Conservation (phyloP, 2,329 filamentous ascomycete genomes). For the Botrytis sinoallii region DNA sequence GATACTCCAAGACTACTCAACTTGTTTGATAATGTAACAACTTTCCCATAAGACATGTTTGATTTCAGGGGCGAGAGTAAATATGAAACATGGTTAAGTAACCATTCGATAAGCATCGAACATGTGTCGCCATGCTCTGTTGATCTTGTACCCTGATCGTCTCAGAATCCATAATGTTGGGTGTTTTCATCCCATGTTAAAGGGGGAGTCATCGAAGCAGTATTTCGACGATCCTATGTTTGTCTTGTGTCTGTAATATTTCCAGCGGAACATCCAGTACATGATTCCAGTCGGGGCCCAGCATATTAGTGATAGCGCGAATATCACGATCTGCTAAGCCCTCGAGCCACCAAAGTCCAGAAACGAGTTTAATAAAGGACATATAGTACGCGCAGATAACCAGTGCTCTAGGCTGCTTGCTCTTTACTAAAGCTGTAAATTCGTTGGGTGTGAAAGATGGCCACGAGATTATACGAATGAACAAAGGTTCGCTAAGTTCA, state of each 20-base stretch:
- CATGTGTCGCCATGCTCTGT: background rate
- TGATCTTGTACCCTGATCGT: background rate
- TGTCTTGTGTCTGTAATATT: constrained; percentile 16
- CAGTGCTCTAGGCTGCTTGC: constrained; percentile 25
- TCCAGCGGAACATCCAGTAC: constrained; percentile 23
- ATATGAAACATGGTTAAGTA: background rate
- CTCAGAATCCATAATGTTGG: background rate
- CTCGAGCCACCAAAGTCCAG: constrained; percentile 29
- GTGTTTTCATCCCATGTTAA: background rate
- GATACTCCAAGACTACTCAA: background rate
- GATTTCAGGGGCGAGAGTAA: background rate
- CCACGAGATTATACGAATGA: constrained; percentile 31
- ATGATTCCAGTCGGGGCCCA: constrained; percentile 21
- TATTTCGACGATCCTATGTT: constrained; percentile 31
- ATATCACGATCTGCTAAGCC: constrained; percentile 26
- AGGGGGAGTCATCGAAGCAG: constrained; percentile 16
- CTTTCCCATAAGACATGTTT: background rate
- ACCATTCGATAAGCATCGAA: background rate
- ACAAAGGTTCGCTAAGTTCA: constrained; percentile 26
- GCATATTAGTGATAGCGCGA: constrained; percentile 14
- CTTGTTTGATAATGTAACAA: background rate
- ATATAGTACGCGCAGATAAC: constrained; percentile 28
- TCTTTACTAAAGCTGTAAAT: constrained; percentile 20
- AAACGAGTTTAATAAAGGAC: constrained; percentile 26
- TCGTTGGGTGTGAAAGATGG: constrained; percentile 23